Conservation (phyloP, 1,284 basidiomycete genomes). For the Testicularia cyperi region DNA sequence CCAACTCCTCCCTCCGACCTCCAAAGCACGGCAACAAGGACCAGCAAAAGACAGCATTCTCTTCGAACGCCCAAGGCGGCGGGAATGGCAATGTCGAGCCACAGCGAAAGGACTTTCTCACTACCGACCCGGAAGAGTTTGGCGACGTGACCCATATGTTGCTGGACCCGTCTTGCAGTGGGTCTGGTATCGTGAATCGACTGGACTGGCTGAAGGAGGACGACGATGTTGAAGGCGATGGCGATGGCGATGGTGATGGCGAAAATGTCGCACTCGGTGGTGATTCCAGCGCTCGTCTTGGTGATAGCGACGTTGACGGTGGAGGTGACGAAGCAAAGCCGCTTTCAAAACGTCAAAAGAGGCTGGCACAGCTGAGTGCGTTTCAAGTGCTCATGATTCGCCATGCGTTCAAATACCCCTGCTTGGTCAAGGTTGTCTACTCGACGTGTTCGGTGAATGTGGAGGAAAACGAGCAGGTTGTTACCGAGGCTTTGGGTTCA, state of each 20-base stretch:
- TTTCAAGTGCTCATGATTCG: conserved; percentile 84
- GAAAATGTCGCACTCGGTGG: neutral
- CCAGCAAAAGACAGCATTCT: too few species aligned
- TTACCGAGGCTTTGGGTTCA: conserved; percentile 62
- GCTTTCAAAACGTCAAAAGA: conserved; percentile 6
- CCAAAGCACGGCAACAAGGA: too few species aligned
- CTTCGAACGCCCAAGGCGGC: too few species aligned
- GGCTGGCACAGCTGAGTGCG: conserved; percentile 25
- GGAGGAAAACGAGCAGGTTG: conserved; percentile 84
- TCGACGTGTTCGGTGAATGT: conserved; percentile 93
- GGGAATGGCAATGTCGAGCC: conserved; percentile 34
- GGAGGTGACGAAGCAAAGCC: neutral
- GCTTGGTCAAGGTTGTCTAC: conserved; percentile 77
- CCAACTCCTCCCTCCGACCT: neutral
- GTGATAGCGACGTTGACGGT: neutral
- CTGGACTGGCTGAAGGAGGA: conserved; percentile 48
- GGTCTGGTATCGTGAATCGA: conserved; percentile 53
- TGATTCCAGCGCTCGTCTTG: neutral
- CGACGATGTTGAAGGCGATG: conserved; percentile 29
- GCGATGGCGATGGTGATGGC: too few species aligned
- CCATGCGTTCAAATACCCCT: conserved; percentile 86
- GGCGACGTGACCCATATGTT: conserved; percentile 47
- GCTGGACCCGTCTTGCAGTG: conserved; percentile 54
- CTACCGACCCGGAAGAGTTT: conserved; percentile 22
- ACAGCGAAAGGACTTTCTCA: conserved; percentile 44